phyloP scores from a whole-genome alignment of 306 rosid species.

The Casuarina cunninghamiana region DNA sequence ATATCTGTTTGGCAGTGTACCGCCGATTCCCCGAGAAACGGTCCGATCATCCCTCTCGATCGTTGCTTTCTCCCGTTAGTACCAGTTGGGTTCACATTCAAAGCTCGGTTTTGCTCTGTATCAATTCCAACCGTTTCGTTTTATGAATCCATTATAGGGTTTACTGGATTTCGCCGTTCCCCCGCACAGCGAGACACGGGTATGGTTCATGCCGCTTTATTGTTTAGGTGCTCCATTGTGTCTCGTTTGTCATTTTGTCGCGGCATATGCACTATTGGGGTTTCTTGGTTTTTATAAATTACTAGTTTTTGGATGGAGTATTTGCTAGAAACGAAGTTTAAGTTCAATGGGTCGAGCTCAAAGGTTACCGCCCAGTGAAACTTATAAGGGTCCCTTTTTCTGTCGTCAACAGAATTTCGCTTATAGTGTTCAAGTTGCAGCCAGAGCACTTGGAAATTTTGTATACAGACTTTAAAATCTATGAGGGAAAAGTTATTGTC shows the following conservation, averaged over 20 bases:
- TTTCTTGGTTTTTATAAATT: too few species aligned
- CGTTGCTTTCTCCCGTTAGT: background rate
- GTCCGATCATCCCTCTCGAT: background rate
- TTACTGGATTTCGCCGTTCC: background rate
- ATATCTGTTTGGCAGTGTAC: background rate
- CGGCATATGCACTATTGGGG: too few species aligned
- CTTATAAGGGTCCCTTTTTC: too few species aligned
- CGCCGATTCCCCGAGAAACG: background rate
- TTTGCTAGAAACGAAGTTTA: too few species aligned
- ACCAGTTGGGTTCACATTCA: background rate
- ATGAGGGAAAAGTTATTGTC: too few species aligned
- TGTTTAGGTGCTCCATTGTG: background rate
- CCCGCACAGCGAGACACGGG: background rate
- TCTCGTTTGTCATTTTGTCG: background rate
- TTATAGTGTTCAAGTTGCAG: too few species aligned
- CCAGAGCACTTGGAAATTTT: too few species aligned
- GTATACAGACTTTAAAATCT: too few species aligned
- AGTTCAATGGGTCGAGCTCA: too few species aligned
- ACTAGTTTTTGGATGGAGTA: too few species aligned
- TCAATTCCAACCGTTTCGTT: background rate
- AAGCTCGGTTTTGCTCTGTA: constrained; percentile 3
- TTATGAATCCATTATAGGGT: constrained; percentile 5
- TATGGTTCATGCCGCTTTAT: background rate
- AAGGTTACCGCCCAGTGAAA: too few species aligned
- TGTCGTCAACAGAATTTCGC: too few species aligned